phyloP scores from a whole-genome alignment of 2,329 filamentous ascomycete species.

The Colletotrichum sp. region DNA sequence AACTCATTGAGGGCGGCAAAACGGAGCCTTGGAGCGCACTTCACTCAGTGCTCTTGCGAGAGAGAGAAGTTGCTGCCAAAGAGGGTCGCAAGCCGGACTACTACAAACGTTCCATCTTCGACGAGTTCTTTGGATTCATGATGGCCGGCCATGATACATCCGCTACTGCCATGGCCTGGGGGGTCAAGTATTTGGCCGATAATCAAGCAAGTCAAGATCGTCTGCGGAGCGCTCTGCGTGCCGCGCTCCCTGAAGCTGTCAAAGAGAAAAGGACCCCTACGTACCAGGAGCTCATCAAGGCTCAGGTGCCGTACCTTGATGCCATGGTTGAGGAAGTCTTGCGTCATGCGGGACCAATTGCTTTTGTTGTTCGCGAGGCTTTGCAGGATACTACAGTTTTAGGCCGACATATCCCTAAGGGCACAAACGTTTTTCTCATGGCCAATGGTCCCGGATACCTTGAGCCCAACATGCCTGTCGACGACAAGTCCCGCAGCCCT shows the following conservation, averaged over 20 bases:
- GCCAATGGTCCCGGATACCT: slow-evolving; percentile 31
- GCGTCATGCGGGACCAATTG: slow-evolving; percentile 25
- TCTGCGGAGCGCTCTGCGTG: slow-evolving; percentile 25
- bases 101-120: background rate
- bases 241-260: slow-evolving; percentile 18
- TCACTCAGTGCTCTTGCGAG: slow-evolving; percentile 36
- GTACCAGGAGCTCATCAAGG: slow-evolving; percentile 25
- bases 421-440: slow-evolving; percentile 33
- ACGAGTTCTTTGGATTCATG: background rate
- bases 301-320: slow-evolving; percentile 33
- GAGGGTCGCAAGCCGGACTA: background rate
- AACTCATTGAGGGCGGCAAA: slow-evolving; percentile 24
- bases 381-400: slow-evolving; percentile 35
- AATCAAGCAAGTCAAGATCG: slow-evolving; percentile 22
- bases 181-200: slow-evolving; percentile 27
- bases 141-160: slow-evolving; percentile 7
- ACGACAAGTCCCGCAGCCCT: slow-evolving; percentile 27
- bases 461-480: slow-evolving; percentile 27
- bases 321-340: slow-evolving; percentile 36
- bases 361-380: slow-evolving; percentile 26
- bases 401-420: slow-evolving; percentile 35
- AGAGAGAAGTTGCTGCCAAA: slow-evolving; percentile 31
- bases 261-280: slow-evolving; percentile 26
- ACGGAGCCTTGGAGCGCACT: slow-evolving; percentile 30
- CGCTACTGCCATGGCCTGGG: background rate